Percentiles rank a stretch among this genome's conserved stretches.
phyloP scores from a whole-genome alignment of 2,329 filamentous ascomycete species.

The Claviceps paspali region DNA sequence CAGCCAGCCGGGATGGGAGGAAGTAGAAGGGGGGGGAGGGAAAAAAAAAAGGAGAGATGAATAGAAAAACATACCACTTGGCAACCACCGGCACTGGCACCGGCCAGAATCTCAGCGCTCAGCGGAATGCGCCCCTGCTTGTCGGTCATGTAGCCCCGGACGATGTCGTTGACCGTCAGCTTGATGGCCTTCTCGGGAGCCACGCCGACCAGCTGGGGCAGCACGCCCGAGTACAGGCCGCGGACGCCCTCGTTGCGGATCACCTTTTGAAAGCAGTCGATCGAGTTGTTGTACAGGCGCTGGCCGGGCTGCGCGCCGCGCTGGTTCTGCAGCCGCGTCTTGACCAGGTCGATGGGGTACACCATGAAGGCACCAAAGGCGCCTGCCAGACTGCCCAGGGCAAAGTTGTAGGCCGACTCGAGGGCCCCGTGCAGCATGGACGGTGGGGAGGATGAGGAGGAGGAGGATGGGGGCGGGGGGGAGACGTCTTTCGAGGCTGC shows the following conservation, averaged over 20 bases:
- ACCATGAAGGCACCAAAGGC: constrained; percentile 99
- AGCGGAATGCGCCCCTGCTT: constrained; percentile 60
- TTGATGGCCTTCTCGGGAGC: constrained; percentile 99
- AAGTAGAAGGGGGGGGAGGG: too few species aligned
- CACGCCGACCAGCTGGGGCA: constrained; percentile 91
- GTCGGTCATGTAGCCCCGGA: constrained; percentile 60
- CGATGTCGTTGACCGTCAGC: constrained; percentile 91
- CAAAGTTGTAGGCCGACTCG: constrained; percentile 77
- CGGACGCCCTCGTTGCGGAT: constrained; percentile 79
- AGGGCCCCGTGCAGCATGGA: constrained; percentile 41
- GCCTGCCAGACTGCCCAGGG: constrained; percentile 74
- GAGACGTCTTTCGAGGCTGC: too few species aligned
- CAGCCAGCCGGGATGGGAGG: too few species aligned
- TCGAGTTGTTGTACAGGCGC: constrained; percentile 87
- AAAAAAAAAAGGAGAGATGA: too few species aligned
- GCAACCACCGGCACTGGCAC: constrained; percentile 79
- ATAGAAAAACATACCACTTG: too few species aligned
- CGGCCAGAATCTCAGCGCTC: constrained; percentile 64
- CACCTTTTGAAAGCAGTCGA: constrained; percentile 91
- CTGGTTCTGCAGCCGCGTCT: constrained; percentile 98
- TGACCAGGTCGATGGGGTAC: constrained; percentile 96
- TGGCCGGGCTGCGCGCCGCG: constrained; percentile 68
- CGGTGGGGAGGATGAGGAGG: too few species aligned
- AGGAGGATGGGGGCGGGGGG: too few species aligned
- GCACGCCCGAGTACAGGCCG: constrained; percentile 84